Evolutionary conservation across 2,329 filamentous ascomycete genomes (phyloP), one percentile per base, ranked within the genome.

Genomic region (Paraphoma chrysanthemicola): DNA sequence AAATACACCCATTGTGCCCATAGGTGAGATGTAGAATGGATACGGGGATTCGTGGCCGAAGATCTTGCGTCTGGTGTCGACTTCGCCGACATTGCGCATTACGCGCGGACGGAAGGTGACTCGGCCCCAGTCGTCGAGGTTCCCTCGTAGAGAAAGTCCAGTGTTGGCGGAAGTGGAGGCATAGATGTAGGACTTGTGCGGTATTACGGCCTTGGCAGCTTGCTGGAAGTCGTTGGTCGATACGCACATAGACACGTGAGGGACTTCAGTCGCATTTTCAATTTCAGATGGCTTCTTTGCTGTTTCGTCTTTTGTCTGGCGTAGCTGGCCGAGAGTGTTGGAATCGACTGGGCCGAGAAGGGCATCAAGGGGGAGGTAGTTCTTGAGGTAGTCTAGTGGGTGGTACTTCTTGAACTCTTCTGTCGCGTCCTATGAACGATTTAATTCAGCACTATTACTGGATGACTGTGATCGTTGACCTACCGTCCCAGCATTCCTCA

Each of bases 401-500:
- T 75, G 73, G 31, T 75, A 75, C 46, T 71, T 75, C 47, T 73
- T 71, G 48, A 74, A 75, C 36, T 74, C 72, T 33, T 66, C 64
- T 17, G 73, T 74, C 44, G 73, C 72, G 59, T 75, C 72, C 73
- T 75, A 23, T 23, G 6, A 36, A 10, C 33, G 3, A 3, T 14
- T 11, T 3, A 18, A 23, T 16, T 28, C 18, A 45, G 14, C 3
- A 14, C 5, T 16, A n/a, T 33, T 38, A 7, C 28, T 17, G 29
- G 23, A 9, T 38, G 18, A n/a, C 31, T 38, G 11, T 48, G 8
- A 7, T 6, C 2, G n/a, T 23, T 12, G 4, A 64, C 78, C 69
- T 16, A 75, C 72, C 23, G 68, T 72, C 81, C 85, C 83, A 43
- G 77, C 81, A 46, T 75, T 67, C 56, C 67, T 73, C 57, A 76